Base-by-base conservation (phyloP, 2,329 filamentous ascomycete genomes). In the Fusarium bulbicola region DNA sequence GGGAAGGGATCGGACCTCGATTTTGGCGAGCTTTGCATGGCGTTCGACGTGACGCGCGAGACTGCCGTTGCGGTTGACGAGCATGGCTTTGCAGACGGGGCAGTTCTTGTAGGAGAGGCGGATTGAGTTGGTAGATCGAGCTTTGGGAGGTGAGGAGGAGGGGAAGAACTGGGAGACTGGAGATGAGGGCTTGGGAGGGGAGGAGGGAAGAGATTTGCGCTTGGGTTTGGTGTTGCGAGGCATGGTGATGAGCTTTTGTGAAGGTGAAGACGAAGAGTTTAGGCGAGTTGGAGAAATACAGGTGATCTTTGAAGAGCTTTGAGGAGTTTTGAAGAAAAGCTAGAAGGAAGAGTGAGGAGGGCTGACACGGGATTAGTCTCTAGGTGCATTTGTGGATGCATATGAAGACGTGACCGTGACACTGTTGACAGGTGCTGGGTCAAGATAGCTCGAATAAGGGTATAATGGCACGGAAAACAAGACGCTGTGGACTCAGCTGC, bases 21-120 rank as follows among this genome's bases (percentile, higher is more conserved):
- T 26, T 10, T 59, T 36, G 6, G 58, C 37, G 4, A 73, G 54
- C 20, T 63, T 74, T 3, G 62, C 40, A 15, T 73, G 70, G 53
- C 70, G 47, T 5, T 60, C 39, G 0, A 64, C 13, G 49, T 74
- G 70, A 37, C 70, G 58, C 21, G 57, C 26, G 4, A 74, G 30
- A 0, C 20, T 36, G 15, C 46, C 56, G 12, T 52, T 50, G 42
- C 53, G 67, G 8, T 54, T 58, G 37, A 68, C 28, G 14, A 74
- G 63, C 1, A 34, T 32, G 11, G 46, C 54, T 9, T 68, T 61
- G 39, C 70, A 73, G 6, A 50, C 18, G 11, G 54, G 70, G 12
- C 70, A 73, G 5, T 26, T 52, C 7, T 52, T 60, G 3, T 26
- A 50, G 11, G 39, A 57, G 7, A 21, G 21, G 1, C 32, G 6